Evolutionary conservation across 179 eudicot genomes (phyloP).

Genomic region (Amaranthus tricolor): DNA sequence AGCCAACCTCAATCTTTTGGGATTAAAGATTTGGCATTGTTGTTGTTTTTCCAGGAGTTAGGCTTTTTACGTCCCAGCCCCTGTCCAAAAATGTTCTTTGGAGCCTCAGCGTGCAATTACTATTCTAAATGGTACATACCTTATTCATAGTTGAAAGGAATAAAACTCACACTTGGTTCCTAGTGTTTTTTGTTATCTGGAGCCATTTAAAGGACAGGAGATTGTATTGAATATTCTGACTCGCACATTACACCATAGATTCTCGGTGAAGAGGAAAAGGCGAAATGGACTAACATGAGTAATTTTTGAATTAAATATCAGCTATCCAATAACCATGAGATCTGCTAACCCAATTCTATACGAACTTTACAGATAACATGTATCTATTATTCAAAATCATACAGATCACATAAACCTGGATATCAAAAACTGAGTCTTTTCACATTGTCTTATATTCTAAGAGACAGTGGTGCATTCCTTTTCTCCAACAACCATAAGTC

Average conservation of each 20-base stretch:
- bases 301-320: too few species aligned
- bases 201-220: not conserved
- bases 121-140: not conserved
- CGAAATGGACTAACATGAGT: too few species aligned
- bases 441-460: too few species aligned
- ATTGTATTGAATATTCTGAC: not conserved
- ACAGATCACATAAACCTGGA: too few species aligned
- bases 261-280: not conserved
- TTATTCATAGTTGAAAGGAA: not conserved
- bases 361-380: too few species aligned
- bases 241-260: not conserved
- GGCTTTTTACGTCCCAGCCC: not conserved
- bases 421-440: too few species aligned
- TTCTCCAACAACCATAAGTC: too few species aligned
- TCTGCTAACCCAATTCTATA: too few species aligned
- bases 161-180: not conserved
- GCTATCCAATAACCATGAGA: too few species aligned
- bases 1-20: too few species aligned
- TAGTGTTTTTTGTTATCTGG: not conserved
- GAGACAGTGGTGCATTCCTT: too few species aligned
- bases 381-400: too few species aligned
- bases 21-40: not conserved
- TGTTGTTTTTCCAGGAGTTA: not conserved
- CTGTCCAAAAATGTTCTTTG: not conserved
- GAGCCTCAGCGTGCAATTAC: not conserved